phyloP scores from a whole-genome alignment of 2,329 filamentous ascomycete species.

The Didymella arachidicola region DNA sequence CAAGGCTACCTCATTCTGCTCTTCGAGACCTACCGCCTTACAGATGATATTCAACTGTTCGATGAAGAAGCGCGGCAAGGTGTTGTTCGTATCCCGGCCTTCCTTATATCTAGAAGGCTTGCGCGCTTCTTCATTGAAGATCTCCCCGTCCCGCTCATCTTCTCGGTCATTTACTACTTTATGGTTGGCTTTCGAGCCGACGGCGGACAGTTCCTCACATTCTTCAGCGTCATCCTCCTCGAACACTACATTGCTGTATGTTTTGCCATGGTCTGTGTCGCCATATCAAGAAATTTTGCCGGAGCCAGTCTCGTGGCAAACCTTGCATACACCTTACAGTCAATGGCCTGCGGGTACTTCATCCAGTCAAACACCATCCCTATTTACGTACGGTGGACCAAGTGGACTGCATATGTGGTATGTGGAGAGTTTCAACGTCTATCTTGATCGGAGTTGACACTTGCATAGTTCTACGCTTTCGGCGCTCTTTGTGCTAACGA shows the following conservation, averaged over 20 bases:
- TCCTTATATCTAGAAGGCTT: conserved; percentile 72
- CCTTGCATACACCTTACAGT: conserved; percentile 75
- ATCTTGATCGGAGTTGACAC: not conserved
- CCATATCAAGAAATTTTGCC: conserved; percentile 71
- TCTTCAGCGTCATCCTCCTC: conserved; percentile 72
- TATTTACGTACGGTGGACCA: conserved; percentile 80
- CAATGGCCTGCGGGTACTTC: conserved; percentile 78
- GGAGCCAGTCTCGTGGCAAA: conserved; percentile 77
- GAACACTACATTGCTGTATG: conserved; percentile 78
- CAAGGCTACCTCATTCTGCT: conserved; percentile 80
- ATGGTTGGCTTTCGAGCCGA: conserved; percentile 76
- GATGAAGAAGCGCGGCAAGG: conserved; percentile 78
- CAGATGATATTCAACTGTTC: conserved; percentile 76
- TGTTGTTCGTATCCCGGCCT: conserved; percentile 73
- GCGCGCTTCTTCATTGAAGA: conserved; percentile 76
- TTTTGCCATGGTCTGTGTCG: conserved; percentile 73
- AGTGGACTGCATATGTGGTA: conserved; percentile 68
- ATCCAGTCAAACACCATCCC: conserved; percentile 77
- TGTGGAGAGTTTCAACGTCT: conserved; percentile 11
- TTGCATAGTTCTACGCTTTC: conserved; percentile 70
- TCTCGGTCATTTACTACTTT: conserved; percentile 76
- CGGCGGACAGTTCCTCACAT: conserved; percentile 72
- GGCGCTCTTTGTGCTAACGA: conserved; percentile 76
- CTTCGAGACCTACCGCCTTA: conserved; percentile 78
- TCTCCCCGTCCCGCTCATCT: conserved; percentile 74